Conservation (phyloP, 2,329 filamentous ascomycete species). For the Reticulascus tulasneorum region DNA sequence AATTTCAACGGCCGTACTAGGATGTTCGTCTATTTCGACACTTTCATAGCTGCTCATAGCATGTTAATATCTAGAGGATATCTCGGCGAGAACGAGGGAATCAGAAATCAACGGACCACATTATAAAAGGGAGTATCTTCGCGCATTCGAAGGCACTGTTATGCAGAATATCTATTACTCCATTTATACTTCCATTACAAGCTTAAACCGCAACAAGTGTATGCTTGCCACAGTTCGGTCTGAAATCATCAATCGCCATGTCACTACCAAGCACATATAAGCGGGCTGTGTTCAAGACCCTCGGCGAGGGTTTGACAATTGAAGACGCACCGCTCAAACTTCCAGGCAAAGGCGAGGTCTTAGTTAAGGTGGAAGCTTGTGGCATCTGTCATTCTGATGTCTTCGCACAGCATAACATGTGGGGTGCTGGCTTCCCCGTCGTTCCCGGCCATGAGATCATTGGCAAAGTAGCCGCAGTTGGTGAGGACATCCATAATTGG, state of each 20-base stretch:
- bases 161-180: too few species aligned
- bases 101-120: too few species aligned
- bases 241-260: background rate
- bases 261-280: conserved; percentile 1
- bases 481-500: background rate
- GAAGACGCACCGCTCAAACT: background rate
- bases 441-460: background rate
- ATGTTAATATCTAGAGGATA: too few species aligned
- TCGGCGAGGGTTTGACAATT: background rate
- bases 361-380: background rate
- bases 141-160: too few species aligned
- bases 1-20: too few species aligned
- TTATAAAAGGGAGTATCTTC: too few species aligned
- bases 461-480: background rate
- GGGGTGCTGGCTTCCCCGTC: background rate
- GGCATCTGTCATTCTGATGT: background rate
- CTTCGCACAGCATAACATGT: background rate
- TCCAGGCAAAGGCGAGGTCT: background rate
- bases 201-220: too few species aligned
- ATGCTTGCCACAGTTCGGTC: too few species aligned
- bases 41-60: too few species aligned
- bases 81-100: too few species aligned
- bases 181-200: too few species aligned
- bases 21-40: too few species aligned
- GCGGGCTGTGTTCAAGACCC: background rate